A percentile compares a stretch with the other conserved stretches of the same genome.
These are phyloP conservation scores for Termitomyces sp. DNA, from an alignment of 768 basidiomycete species.

Conservation along the genomic window DNA sequence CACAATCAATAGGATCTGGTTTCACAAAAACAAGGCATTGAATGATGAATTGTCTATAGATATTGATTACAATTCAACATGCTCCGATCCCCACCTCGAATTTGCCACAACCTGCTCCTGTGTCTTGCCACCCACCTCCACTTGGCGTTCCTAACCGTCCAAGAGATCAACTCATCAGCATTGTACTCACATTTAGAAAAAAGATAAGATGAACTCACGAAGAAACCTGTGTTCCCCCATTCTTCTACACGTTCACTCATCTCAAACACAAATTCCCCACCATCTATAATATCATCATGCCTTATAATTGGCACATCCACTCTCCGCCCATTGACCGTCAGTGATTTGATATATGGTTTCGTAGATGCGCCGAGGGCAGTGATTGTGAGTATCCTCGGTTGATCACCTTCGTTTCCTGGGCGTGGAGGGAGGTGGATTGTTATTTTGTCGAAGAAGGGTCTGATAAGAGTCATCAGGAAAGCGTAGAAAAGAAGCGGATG, in stretches of 20 bases:
- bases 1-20: too few species aligned
- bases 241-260: slow-evolving; percentile 15
- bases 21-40: too few species aligned
- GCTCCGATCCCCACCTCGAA: background rate
- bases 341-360: slow-evolving; percentile 53
- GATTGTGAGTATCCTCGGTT: slow-evolving; percentile 39
- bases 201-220: background rate
- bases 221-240: slow-evolving; percentile 12
- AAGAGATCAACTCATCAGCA: background rate
- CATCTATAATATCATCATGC: slow-evolving; percentile 39
- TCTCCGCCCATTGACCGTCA: slow-evolving; percentile 48
- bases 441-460: slow-evolving; percentile 47
- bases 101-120: background rate
- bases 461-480: slow-evolving; percentile 8
- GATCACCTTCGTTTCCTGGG: background rate
- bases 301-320: slow-evolving; percentile 42
- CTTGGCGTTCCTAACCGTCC: background rate
- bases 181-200: background rate
- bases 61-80: background rate
- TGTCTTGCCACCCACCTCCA: background rate
- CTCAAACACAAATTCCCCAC: slow-evolving; percentile 16
- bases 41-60: too few species aligned
- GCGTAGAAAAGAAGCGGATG: background rate
- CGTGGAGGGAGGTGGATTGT: slow-evolving; percentile 47
- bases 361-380: slow-evolving; percentile 48